Evolutionary conservation across 176 grass and related monocot species (phyloP).

Genomic region (Otatea glauca): DNA sequence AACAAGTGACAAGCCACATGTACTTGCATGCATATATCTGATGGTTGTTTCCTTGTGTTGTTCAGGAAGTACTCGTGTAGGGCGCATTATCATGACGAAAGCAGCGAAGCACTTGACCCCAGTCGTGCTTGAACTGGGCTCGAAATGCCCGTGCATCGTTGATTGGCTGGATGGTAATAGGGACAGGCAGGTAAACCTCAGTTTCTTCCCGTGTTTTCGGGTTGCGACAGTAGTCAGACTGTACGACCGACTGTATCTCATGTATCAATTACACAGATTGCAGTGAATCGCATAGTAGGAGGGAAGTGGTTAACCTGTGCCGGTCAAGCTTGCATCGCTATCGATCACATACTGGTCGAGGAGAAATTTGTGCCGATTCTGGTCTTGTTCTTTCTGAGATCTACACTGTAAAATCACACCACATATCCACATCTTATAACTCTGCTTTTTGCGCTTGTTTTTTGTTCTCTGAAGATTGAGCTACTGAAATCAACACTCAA

Average conservation of each 20-base stretch:
- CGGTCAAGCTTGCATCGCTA: slow-evolving; percentile 80
- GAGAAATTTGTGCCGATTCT: slow-evolving; percentile 67
- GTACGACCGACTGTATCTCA: neutral
- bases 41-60: neutral
- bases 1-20: neutral
- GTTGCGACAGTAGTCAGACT: neutral
- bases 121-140: slow-evolving; percentile 77
- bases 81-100: slow-evolving; percentile 68
- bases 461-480: slow-evolving; percentile 60
- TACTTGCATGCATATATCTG: neutral
- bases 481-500: slow-evolving; percentile 63
- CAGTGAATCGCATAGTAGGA: slow-evolving; percentile 57
- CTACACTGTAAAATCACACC: neutral
- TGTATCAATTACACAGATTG: slow-evolving; percentile 40
- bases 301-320: slow-evolving; percentile 76
- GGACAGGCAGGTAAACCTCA: slow-evolving; percentile 43
- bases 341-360: slow-evolving; percentile 83
- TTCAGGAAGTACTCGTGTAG: slow-evolving; percentile 65
- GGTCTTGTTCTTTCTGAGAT: slow-evolving; percentile 40
- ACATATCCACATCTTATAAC: neutral
- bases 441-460: neutral
- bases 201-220: neutral
- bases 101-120: slow-evolving; percentile 83
- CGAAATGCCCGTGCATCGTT: slow-evolving; percentile 82
- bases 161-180: slow-evolving; percentile 55